phyloP scores from a whole-genome alignment of 192 early-diverging fungal genomes.

The Paraglomus brasilianum region DNA sequence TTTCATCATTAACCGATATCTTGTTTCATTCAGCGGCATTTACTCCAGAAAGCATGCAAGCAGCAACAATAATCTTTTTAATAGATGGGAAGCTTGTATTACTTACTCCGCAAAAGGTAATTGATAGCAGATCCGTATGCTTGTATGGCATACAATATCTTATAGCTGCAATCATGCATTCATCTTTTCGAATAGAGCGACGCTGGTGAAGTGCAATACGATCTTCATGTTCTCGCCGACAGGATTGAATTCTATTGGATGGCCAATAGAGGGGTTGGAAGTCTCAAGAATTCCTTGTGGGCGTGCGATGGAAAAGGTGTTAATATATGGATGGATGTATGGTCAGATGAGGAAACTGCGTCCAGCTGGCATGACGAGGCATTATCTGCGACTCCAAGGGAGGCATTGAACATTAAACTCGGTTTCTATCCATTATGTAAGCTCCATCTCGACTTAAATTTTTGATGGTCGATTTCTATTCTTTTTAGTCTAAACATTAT shows the following conservation, averaged over 20 bases:
- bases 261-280: constrained; percentile 51
- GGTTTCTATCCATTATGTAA: constrained; percentile 82
- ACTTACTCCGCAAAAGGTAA: constrained; percentile 50
- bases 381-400: constrained; percentile 22
- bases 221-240: constrained; percentile 53
- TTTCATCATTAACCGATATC: neutral
- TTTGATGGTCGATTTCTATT: constrained; percentile 6
- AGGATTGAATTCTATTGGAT: constrained; percentile 79
- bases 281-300: constrained; percentile 68
- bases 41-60: constrained; percentile 39
- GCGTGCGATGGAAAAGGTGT: constrained; percentile 61
- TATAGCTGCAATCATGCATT: no score
- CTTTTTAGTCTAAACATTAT: neutral
- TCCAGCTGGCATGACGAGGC: constrained; percentile 26
- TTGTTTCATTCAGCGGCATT: constrained; percentile 34
- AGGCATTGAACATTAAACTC: constrained; percentile 55
- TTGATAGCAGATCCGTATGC: constrained; percentile 34
- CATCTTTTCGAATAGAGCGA: constrained; percentile 33
- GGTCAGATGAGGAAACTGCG: constrained; percentile 28
- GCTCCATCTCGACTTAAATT: neutral
- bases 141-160: neutral
- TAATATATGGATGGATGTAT: constrained; percentile 41
- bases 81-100: constrained; percentile 67
- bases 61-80: constrained; percentile 64
- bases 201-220: constrained; percentile 45